phyloP scores from a whole-genome alignment of 2,329 filamentous ascomycete genomes.

The Sarocladiaceae sp. region DNA sequence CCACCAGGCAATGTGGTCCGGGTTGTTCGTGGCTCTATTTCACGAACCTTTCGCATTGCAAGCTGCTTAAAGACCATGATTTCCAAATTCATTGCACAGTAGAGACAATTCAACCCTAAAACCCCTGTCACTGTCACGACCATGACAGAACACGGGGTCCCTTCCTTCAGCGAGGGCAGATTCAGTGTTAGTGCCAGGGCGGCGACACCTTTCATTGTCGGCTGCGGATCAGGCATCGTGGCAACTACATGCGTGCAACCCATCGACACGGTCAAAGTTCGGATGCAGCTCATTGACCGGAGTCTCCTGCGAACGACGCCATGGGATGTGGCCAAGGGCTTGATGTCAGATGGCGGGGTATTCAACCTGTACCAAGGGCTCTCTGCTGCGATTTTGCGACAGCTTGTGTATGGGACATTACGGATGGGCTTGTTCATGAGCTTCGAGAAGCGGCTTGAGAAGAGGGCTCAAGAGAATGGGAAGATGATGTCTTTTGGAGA shows the following conservation, averaged over 20 bases:
- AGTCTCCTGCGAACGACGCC: slow-evolving; percentile 56
- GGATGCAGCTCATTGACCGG: slow-evolving; percentile 64
- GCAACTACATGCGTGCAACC: slow-evolving; percentile 64
- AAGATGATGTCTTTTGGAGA: slow-evolving; percentile 59
- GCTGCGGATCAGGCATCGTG: slow-evolving; percentile 63
- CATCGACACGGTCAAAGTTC: slow-evolving; percentile 71
- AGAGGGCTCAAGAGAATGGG: slow-evolving; percentile 48
- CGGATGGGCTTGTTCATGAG: slow-evolving; percentile 69
- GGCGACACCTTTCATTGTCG: slow-evolving; percentile 56
- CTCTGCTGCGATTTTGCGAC: slow-evolving; percentile 61
- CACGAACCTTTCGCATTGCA: no score
- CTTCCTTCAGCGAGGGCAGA: no score
- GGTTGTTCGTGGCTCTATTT: no score
- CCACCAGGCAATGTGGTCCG: no score
- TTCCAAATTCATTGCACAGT: no score
- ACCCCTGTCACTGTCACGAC: no score
- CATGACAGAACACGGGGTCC: no score
- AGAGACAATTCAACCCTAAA: no score
- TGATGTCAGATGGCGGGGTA: slow-evolving; percentile 59
- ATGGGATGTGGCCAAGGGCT: slow-evolving; percentile 54
- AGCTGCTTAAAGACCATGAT: no score
- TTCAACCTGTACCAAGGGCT: slow-evolving; percentile 66
- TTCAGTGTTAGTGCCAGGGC: no score
- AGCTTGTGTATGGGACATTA: slow-evolving; percentile 69
- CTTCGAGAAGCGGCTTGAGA: slow-evolving; percentile 55